These are phyloP conservation scores for Lachancea mirantina DNA, from an alignment of 805 yeast genomes.

Conservation along the genomic window DNA sequence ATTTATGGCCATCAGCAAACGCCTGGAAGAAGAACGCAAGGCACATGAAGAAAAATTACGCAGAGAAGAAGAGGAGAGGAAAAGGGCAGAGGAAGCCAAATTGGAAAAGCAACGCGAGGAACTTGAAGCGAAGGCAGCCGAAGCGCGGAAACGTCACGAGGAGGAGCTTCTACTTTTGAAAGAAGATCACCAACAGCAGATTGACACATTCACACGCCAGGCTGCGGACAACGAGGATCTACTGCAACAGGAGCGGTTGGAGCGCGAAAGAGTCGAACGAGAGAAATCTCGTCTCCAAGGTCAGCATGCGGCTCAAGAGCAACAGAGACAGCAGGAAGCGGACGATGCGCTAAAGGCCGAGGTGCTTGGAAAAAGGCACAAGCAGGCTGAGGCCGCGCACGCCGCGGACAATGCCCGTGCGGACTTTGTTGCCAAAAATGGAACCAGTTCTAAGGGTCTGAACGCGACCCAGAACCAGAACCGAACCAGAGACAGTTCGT, in stretches of 20 bases:
- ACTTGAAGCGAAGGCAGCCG: conserved; percentile 15
- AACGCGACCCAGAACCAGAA: background rate
- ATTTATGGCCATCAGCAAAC: conserved; percentile 22
- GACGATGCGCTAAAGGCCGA: conserved; percentile 10
- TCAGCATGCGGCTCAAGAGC: conserved; percentile 12
- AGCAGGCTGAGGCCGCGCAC: conserved; percentile 12
- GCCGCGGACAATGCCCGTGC: conserved; percentile 7
- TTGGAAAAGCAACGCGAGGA: conserved; percentile 23
- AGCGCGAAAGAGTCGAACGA: conserved; percentile 10
- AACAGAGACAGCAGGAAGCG: conserved; percentile 8
- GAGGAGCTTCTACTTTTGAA: conserved; percentile 16
- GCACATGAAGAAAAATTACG: conserved; percentile 24
- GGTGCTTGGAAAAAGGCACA: conserved; percentile 7
- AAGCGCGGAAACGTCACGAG: conserved; percentile 17
- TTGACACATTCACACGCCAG: conserved; percentile 3
- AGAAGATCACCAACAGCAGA: conserved; percentile 12
- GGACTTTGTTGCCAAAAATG: background rate
- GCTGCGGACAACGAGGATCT: conserved; percentile 6
- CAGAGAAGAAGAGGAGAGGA: conserved; percentile 21
- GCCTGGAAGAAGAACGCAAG: conserved; percentile 22
- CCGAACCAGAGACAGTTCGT: conserved; percentile 13
- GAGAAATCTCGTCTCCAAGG: conserved; percentile 11
- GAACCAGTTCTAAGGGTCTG: conserved; percentile 1
- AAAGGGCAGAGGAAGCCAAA: conserved; percentile 19
- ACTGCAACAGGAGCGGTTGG: conserved; percentile 12